Conservation (phyloP, 1,284 basidiomycete species). For the Apiotrichum veenhuisii region DNA sequence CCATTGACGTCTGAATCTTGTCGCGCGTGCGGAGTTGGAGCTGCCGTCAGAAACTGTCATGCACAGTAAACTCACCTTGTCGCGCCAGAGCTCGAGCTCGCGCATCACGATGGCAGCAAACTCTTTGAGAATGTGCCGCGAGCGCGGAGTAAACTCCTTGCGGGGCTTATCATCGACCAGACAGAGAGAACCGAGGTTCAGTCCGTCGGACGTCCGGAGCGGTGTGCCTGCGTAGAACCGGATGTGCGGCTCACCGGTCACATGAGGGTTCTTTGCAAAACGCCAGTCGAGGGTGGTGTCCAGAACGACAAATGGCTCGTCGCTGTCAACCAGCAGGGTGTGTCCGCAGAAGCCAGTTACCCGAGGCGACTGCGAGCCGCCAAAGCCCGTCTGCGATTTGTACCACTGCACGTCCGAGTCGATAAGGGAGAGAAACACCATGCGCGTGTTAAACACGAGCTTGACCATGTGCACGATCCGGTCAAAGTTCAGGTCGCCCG, state of each 20-base stretch:
- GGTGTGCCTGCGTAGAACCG: conserved; percentile 92
- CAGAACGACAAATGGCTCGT: conserved; percentile 81
- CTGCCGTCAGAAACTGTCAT: conserved; percentile 50
- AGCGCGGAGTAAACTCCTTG: conserved; percentile 79
- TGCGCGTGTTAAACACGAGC: conserved; percentile 85
- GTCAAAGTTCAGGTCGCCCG: conserved; percentile 83
- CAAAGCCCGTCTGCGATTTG: conserved; percentile 73
- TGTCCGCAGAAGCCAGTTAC: conserved; percentile 14
- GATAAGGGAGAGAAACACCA: conserved; percentile 72
- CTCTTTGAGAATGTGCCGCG: conserved; percentile 87
- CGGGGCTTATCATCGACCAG: conserved; percentile 81
- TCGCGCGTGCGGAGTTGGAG: conserved; percentile 87
- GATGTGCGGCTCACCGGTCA: conserved; percentile 63
- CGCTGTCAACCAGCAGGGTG: conserved; percentile 55
- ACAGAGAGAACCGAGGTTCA: conserved; percentile 82
- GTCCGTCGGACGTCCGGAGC: conserved; percentile 79
- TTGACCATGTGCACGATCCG: conserved; percentile 83
- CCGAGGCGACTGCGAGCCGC: conserved; percentile 21
- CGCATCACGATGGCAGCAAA: conserved; percentile 89
- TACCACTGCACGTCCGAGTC: conserved; percentile 83
- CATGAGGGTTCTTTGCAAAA: conserved; percentile 70
- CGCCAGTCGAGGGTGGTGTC: conserved; percentile 82
- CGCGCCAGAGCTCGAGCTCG: conserved; percentile 90
- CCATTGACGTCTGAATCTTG: conserved; percentile 92
- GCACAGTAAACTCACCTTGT: conserved; percentile 40